Base-by-base conservation (phyloP, 2,329 filamentous ascomycete species). In the Penicillium sp. region DNA sequence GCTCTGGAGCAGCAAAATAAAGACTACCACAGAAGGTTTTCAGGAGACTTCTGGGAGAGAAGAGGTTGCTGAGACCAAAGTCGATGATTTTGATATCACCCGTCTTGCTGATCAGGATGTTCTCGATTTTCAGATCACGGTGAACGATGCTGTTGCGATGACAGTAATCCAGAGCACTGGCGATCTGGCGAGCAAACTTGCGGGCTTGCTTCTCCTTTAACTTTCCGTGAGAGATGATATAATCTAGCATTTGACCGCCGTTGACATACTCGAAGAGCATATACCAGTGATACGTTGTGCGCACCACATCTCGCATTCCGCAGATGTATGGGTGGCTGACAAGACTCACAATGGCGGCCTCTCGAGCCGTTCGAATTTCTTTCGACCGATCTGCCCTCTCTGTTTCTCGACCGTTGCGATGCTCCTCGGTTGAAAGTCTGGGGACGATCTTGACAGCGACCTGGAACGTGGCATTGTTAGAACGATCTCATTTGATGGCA, bases 191-290 rank as follows among this genome's bases (percentile, higher is more conserved):
- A 64, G 92, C 96, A 75, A 99, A 99, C 75, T 98, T 98, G 69
- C 95, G 88, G 9, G 95, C 95, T 77, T 96, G 93, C 77, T 98
- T 98, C 79, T 99, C 95, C 81, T 98, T 98, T 62, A 99, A 81
- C 70, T 96, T 91, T 57, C 93, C 95, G 71, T 99, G 95, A 3
- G 93, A 97, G 72, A 99, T 99, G 75, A 99, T 99, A 77, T 98
- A 99, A 79, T 99, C 95, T 60, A 99, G 87, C 95, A 99, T 98
- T 78, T 99, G 95, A 19, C 95, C 95, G 48, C 95, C 95, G 72
- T 99, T 97, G 76, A 99, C 95, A 75, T 95, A 97, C 78, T 99
- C 95, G 72, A 96, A 99, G 51, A 99, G 87, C 95, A 99, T 99
- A 77, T 99, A 99, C 95, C 95, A 99, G 77, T 99, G 95, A 74